Evolutionary conservation across 257 asterid genomes (phyloP).

Genomic region (Nicotiana undulata): DNA sequence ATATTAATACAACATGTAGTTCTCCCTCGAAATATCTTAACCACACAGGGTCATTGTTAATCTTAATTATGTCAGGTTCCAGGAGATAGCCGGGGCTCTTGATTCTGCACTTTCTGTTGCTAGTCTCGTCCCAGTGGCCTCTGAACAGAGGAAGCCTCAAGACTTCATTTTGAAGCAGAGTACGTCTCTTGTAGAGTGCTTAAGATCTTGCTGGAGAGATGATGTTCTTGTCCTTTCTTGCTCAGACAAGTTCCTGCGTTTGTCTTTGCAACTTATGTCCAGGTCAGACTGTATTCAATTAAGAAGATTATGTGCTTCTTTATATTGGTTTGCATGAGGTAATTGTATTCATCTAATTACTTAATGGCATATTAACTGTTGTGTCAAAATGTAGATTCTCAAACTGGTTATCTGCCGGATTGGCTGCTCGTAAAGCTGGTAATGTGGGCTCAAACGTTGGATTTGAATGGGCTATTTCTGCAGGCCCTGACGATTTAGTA

Average conservation of each 20-base stretch:
- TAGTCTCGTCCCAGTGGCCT: conserved; percentile 38
- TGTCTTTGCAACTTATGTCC: conserved; percentile 88
- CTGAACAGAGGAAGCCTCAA: conserved; percentile 39
- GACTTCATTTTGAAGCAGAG: conserved; percentile 66
- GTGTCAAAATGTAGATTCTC: conserved; percentile 37
- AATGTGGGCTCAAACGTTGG: conserved; percentile 46
- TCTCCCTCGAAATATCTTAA: too few relatives aligned
- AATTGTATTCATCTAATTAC: too few relatives aligned
- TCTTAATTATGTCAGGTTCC: conserved; percentile 32
- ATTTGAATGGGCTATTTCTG: conserved; percentile 83
- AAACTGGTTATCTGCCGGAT: conserved; percentile 78
- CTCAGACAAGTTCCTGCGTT: conserved; percentile 90
- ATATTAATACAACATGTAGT: too few relatives aligned
- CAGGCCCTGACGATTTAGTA: conserved; percentile 74
- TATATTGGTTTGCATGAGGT: too few relatives aligned
- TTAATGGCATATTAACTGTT: too few relatives aligned
- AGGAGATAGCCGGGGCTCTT: conserved; percentile 95
- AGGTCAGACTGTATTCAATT: not conserved
- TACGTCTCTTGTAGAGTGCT: conserved; percentile 68
- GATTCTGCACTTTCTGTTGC: conserved; percentile 74
- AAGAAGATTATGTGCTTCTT: too few relatives aligned
- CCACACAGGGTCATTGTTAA: too few relatives aligned
- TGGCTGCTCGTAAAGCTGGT: conserved; percentile 67
- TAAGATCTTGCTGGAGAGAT: conserved; percentile 90
- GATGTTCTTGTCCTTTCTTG: conserved; percentile 83